Base-by-base conservation (phyloP, 2,329 filamentous ascomycete genomes). In the Paraphaeosphaeria minitans region DNA sequence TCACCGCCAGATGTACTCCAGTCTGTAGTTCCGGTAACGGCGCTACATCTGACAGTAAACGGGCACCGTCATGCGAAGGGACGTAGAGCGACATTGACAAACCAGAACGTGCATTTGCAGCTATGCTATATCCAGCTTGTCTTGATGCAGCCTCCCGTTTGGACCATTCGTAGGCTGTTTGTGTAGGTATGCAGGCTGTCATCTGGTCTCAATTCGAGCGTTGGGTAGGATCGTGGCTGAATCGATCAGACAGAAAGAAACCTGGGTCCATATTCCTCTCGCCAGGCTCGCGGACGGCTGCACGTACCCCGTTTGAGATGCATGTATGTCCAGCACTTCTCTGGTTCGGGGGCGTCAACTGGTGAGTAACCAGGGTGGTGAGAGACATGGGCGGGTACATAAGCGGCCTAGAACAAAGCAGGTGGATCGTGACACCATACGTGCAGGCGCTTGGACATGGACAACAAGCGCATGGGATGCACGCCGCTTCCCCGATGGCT, bases 101-200 rank as follows among this genome's bases (percentile, higher is more conserved):
- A 61, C 59, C 60, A 66, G 65, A 70, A 69, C 69, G 68, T 72
- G 69, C 68, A 58, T 57, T 49, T 51, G 57, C 53, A 56, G 64
- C 55, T 35, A 31, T 55, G 21, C 21, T 27, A 49, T 43, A 47
- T 21, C 37, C 37, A 50, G 42, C 27, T 56, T 60, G 55, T 65
- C 42, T 65, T 55, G 57, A 45, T 56, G 60, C 58, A 56, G 42
- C 41, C 31, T 37, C 47, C 47, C 47, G 31, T 39, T 50, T 50
- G 16, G 47, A 22, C 19, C 33, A 29, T 24, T 61, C 16, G 55
- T 56, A 22, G 37, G 62, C 60, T 62, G 33, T 59, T 53, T 42
- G 37, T 42, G 37, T 53, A 43, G 54, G 53, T 22, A 43, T 59
- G 55, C 46, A 62, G 51, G 58, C 60, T 67, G 62, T 55, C 53